Base-by-base conservation (phyloP, 2,329 filamentous ascomycete species). In the Xylaria sp. region DNA sequence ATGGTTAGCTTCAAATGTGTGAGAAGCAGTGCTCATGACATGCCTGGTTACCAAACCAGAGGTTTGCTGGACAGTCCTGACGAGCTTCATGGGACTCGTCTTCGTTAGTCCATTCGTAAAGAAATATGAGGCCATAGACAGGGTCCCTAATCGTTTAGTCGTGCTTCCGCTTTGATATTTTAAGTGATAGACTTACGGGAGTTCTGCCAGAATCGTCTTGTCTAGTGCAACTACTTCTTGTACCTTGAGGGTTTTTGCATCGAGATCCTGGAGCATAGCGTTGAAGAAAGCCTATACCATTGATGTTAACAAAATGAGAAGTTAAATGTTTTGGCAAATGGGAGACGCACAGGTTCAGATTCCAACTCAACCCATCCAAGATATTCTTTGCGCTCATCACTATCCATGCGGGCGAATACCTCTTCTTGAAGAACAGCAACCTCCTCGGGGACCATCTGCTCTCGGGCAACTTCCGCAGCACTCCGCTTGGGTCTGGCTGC, bases 11-110 rank as follows among this genome's bases (percentile, higher is more conserved):
- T 33, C 28, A 5, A 48, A 40, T 40, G 54, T 20, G 6, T 23
- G 13, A 1, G 42, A 56, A 60, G 33, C 13, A 1, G 46, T 23
- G 11, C 13, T 49, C 26, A 33, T 33, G 28, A 74, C 81, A 23
- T 77, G 93, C 91, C 82, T 97, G 95, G 76, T 97, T 97, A 33
- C 94, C 94, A 79, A 97, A 98, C 95, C 96, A 99, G 20, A 98
- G 83, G 36, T 88, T 82, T 3, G 88, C 82, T 0, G 90, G 89
- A 70, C 87, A 90, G 69, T 71, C 66, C 78, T 84, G 53, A 81
- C 83, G 69, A 86, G 83, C 65, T 84, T 81, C 75, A 82, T 38
- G 87, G 80, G 60, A 83, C 78, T 83, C 82, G 6, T 84, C 80
- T 4, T 84, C 86, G 36, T 87, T 85, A 73, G 89, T 76, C 71